Conservation (phyloP, 192 early-diverging fungal genomes). For the Umbelopsis vinacea region DNA sequence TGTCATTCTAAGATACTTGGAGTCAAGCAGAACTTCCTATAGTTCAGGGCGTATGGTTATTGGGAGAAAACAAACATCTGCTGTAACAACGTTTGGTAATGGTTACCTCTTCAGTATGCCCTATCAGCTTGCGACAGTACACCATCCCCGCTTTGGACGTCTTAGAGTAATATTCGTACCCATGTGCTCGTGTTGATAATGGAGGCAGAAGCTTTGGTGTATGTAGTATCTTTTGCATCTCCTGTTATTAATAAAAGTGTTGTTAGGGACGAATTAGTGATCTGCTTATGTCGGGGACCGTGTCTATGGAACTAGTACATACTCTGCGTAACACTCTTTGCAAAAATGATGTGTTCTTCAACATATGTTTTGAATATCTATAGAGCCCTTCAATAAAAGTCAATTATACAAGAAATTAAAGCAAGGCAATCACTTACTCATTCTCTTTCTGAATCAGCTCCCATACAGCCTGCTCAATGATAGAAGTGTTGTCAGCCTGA, state of each 20-base stretch:
- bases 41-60: neutral
- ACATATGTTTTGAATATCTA: constrained; percentile 27
- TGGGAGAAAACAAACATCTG: neutral
- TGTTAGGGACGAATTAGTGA: too few relatives aligned
- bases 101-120: constrained; percentile 47
- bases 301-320: neutral
- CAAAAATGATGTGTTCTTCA: constrained; percentile 24
- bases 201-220: constrained; percentile 47
- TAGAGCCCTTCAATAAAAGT: neutral
- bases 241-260: constrained; percentile 32
- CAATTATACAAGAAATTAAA: neutral
- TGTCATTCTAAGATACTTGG: constrained; percentile 48
- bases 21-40: constrained; percentile 58
- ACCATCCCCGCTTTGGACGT: constrained; percentile 51
- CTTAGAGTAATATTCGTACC: constrained; percentile 60
- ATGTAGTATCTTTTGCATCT: constrained; percentile 55
- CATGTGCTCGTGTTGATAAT: constrained; percentile 48
- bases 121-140: constrained; percentile 50
- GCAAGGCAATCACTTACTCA: constrained; percentile 37
- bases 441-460: constrained; percentile 57
- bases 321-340: constrained; percentile 11
- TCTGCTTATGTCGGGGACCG: too few relatives aligned
- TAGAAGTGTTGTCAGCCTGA: neutral
- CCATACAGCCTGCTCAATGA: constrained; percentile 43
- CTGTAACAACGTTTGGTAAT: neutral